Evolutionary conservation across 495 filamentous ascomycete species (phyloP).

Genomic region (Penicillium cinerascens): DNA sequence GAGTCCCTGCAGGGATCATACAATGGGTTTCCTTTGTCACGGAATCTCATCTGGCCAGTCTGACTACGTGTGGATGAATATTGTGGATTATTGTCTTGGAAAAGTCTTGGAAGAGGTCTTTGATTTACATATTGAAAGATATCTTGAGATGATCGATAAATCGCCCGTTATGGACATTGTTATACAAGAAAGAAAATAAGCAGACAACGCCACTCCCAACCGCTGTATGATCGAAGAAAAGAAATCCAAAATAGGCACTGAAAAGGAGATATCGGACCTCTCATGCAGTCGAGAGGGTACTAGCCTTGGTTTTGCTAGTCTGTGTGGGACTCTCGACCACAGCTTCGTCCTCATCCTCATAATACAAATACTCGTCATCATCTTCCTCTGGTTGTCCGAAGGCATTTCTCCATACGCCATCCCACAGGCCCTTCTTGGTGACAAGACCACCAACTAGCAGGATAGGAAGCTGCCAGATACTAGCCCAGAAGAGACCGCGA

Average conservation of each 20-base stretch:
- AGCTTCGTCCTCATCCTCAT: constrained; percentile 35
- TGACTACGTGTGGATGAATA: no score
- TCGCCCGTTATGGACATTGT: constrained; percentile 18
- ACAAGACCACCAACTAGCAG: constrained; percentile 86
- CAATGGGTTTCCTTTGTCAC: no score
- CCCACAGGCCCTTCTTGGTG: constrained; percentile 94
- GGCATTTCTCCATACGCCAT: constrained; percentile 69
- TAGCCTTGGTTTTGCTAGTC: neutral
- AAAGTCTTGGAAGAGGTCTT: no score
- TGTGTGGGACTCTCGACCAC: neutral
- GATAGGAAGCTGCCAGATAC: constrained; percentile 93
- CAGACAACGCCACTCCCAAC: constrained; percentile 23
- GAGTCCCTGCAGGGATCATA: no score
- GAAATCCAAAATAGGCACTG: neutral
- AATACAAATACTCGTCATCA: constrained; percentile 40
- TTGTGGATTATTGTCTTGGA: no score
- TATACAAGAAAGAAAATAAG: constrained; percentile 22
- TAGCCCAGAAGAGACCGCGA: constrained; percentile 90
- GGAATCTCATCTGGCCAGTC: no score
- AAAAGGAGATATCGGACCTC: neutral
- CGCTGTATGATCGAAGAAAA: constrained; percentile 18
- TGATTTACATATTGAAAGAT: no score
- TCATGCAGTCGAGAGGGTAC: neutral
- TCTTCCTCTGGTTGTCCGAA: constrained; percentile 51
- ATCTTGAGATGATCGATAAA: neutral